Conservation (phyloP, 2,329 filamentous ascomycete species). For the Aspergillus viridinutans region DNA sequence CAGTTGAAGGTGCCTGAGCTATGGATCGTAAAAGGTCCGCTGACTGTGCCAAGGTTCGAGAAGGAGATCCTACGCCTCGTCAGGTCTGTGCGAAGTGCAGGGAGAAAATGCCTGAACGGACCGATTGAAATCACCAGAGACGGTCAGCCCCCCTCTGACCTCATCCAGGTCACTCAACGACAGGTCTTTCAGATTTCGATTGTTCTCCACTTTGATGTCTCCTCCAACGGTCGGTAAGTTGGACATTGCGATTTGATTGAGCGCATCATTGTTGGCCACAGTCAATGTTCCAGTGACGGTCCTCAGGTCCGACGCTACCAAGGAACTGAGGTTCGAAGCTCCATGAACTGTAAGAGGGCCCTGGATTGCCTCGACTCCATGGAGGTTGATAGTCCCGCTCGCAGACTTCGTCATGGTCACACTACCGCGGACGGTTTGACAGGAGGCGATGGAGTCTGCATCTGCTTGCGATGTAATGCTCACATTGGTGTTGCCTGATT, state of each 20-base stretch:
- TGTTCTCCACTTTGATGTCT: conserved; percentile 18
- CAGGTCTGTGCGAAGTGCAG: background rate
- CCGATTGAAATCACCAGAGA: background rate
- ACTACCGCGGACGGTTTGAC: conserved; percentile 39
- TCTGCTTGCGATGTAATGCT: conserved; percentile 39
- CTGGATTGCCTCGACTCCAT: conserved; percentile 31
- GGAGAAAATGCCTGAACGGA: background rate
- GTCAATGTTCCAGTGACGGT: conserved; percentile 16
- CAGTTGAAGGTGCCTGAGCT: conserved; percentile 21
- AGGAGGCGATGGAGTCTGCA: conserved; percentile 29
- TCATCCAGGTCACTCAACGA: conserved; percentile 18
- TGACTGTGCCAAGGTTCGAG: conserved; percentile 19
- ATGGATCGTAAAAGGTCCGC: conserved; percentile 18
- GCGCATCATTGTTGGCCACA: conserved; percentile 14
- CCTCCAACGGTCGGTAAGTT: conserved; percentile 14
- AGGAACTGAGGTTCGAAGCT: conserved; percentile 10
- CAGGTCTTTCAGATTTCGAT: conserved; percentile 17
- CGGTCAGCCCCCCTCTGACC: conserved; percentile 18
- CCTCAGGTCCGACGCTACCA: conserved; percentile 19
- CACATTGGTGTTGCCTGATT: conserved; percentile 37
- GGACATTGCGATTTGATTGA: conserved; percentile 17
- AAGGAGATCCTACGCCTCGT: conserved; percentile 19
- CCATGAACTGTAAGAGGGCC: conserved; percentile 20
- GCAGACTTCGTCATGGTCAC: conserved; percentile 37
- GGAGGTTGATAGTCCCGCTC: conserved; percentile 37